phyloP scores from a whole-genome alignment of 1,139 yeast species.

The Diutina rugosa region DNA sequence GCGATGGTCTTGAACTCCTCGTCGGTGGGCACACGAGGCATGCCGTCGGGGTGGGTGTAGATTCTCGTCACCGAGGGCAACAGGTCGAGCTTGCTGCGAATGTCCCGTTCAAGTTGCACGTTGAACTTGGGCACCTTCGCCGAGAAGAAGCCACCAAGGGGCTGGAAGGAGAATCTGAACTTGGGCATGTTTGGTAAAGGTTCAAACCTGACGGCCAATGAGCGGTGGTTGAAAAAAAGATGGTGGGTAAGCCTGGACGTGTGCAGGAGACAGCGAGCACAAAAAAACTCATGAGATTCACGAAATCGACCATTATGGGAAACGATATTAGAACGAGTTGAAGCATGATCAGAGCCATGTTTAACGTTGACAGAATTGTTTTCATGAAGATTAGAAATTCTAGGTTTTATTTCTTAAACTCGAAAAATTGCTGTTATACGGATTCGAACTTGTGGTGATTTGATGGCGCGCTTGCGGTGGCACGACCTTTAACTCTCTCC shows the following conservation, averaged over 20 bases:
- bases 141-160: slow-evolving; percentile 1
- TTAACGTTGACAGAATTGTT: no score
- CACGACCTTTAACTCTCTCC: no score
- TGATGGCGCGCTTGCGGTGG: no score
- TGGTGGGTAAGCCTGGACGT: neutral
- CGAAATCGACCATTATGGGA: no score
- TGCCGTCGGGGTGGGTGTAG: slow-evolving; percentile 56
- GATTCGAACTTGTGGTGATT: no score
- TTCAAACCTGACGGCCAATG: neutral
- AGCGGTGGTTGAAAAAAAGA: neutral
- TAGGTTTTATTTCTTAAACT: no score
- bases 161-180: slow-evolving; percentile 1
- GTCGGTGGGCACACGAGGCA: slow-evolving; percentile 61
- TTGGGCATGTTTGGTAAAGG: slow-evolving; percentile 1
- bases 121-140: slow-evolving; percentile 2
- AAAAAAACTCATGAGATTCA: neutral
- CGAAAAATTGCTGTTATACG: no score
- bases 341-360: no score
- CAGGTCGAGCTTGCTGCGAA: slow-evolving; percentile 15
- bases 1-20: slow-evolving; percentile 65
- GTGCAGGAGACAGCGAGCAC: neutral
- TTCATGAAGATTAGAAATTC: no score
- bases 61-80: slow-evolving; percentile 46
- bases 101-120: slow-evolving; percentile 1
- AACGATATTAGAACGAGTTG: no score